These are phyloP conservation scores for Colletotrichum liaoningense DNA, from an alignment of 2,329 filamentous ascomycete species.

Conservation along the genomic window DNA sequence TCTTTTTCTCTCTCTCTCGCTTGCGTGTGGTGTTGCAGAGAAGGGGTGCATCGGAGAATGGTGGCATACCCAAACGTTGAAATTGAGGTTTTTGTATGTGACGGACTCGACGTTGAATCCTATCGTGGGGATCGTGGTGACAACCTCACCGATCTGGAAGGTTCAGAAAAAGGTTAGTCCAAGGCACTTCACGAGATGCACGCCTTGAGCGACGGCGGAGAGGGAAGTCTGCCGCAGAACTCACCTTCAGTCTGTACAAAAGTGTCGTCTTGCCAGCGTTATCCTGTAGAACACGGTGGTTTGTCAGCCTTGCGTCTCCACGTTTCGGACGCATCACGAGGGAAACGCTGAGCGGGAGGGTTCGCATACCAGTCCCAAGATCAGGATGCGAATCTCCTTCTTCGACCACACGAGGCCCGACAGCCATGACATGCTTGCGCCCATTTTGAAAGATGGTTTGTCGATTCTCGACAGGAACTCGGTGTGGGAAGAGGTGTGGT, in stretches of 20 bases:
- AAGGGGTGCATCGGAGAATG: background rate
- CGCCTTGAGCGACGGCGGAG: background rate
- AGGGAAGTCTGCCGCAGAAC: background rate
- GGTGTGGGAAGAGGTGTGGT: background rate
- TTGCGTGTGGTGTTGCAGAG: background rate
- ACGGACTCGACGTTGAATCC: slow-evolving; percentile 99
- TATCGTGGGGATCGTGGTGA: slow-evolving; percentile 98
- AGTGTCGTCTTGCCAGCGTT: slow-evolving; percentile 99
- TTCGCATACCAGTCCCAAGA: slow-evolving; percentile 84
- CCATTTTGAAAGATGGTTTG: slow-evolving; percentile 61
- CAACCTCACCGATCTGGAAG: slow-evolving; percentile 91
- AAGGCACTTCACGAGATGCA: background rate
- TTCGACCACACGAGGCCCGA: slow-evolving; percentile 85
- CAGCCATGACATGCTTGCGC: slow-evolving; percentile 75
- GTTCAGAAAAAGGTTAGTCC: slow-evolving; percentile 29
- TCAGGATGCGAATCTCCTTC: slow-evolving; percentile 98
- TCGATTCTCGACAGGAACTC: slow-evolving; percentile 12
- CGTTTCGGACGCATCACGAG: slow-evolving; percentile 1
- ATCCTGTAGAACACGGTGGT: slow-evolving; percentile 68
- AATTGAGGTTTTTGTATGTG: slow-evolving; percentile 97
- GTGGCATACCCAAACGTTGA: slow-evolving; percentile 91
- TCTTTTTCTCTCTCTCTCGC: background rate
- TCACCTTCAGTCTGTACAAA: slow-evolving; percentile 93
- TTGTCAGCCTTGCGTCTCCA: slow-evolving; percentile 21
- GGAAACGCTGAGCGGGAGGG: background rate